A percentile compares a stretch with the other conserved stretches of the same genome.
Conservation (phyloP, 202 grass and related monocot genomes). For the Zoysia matrella region DNA sequence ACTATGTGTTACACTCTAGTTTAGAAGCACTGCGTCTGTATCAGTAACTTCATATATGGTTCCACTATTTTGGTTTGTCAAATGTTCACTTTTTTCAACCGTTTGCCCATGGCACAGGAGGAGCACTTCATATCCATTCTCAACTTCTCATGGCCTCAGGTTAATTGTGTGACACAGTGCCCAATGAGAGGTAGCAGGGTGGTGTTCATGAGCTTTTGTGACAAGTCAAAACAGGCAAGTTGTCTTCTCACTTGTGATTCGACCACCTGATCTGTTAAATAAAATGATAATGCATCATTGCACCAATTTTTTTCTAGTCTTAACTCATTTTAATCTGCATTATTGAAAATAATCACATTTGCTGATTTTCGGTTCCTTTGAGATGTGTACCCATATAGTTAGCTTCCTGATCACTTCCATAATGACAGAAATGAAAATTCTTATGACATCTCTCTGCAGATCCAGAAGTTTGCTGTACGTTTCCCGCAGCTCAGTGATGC, state of each 20-base stretch:
- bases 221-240: conserved; percentile 69
- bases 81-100: neutral
- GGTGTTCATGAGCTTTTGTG: conserved; percentile 80
- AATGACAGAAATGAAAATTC: conserved; percentile 11
- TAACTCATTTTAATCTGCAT: neutral
- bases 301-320: neutral
- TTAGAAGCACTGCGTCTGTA: conserved; percentile 5
- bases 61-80: conserved; percentile 9
- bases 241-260: conserved; percentile 22
- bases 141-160: conserved; percentile 85
- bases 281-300: conserved; percentile 18
- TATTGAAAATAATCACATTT: neutral
- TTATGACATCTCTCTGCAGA: conserved; percentile 47
- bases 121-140: conserved; percentile 82
- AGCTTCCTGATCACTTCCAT: conserved; percentile 9
- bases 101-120: conserved; percentile 54
- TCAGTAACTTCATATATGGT: conserved; percentile 1
- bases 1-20: neutral
- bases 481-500: conserved; percentile 61
- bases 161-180: conserved; percentile 73
- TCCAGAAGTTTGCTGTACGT: conserved; percentile 88
- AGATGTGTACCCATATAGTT: neutral
- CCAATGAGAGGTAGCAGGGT: conserved; percentile 78
- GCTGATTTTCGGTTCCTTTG: neutral
- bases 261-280: conserved; percentile 19